Conservation (phyloP, 495 filamentous ascomycete species). For the Neurospora intermedia region DNA sequence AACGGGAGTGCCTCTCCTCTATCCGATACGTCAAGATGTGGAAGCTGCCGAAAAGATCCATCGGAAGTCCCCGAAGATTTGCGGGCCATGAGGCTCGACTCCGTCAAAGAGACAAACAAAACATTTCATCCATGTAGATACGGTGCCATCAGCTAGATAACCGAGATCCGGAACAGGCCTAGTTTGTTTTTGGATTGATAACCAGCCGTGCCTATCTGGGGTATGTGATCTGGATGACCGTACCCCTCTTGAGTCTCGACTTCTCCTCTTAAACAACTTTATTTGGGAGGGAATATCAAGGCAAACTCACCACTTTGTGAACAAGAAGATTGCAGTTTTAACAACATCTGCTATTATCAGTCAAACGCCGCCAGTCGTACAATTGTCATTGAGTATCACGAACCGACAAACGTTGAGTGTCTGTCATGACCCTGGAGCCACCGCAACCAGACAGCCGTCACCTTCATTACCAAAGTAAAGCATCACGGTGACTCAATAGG, state of each 20-base stretch:
- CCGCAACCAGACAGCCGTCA: too few relatives aligned
- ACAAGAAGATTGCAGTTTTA: neutral
- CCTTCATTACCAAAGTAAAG: neutral
- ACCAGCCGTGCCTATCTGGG: neutral
- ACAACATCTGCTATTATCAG: neutral
- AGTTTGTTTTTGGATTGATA: neutral
- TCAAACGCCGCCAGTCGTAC: neutral
- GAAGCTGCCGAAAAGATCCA: neutral
- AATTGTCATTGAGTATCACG: neutral
- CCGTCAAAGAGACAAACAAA: neutral
- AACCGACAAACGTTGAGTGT: neutral
- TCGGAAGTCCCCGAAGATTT: neutral
- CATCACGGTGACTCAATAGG: neutral
- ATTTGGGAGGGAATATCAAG: neutral
- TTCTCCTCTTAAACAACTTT: neutral
- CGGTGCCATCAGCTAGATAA: neutral
- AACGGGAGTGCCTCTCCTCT: too few relatives aligned
- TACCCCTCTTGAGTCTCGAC: neutral
- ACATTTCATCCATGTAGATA: neutral
- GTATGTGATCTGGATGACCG: neutral
- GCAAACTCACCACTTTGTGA: accelerated
- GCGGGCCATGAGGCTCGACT: neutral
- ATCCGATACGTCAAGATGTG: neutral
- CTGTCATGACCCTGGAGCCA: neutral
- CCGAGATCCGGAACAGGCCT: neutral